phyloP scores from a whole-genome alignment of 2,329 filamentous ascomycete species.

The Blastomyces silverae region DNA sequence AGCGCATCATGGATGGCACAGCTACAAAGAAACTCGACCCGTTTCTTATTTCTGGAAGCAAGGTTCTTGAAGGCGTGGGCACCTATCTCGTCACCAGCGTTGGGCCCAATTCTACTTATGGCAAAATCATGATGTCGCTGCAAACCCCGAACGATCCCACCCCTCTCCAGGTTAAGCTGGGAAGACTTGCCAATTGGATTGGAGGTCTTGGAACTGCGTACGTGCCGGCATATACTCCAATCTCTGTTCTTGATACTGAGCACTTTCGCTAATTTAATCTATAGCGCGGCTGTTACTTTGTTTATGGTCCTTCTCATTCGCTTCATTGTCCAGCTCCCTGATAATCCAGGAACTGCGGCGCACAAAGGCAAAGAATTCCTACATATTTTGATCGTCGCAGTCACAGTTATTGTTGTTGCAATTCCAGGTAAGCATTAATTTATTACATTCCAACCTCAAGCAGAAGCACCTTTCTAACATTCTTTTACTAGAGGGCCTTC shows the following conservation, averaged over 20 bases:
- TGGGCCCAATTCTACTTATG: constrained; percentile 66
- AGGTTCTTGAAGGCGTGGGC: constrained; percentile 69
- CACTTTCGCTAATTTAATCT: constrained; percentile 17
- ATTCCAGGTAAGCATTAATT: constrained; percentile 48
- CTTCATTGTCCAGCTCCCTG: constrained; percentile 64
- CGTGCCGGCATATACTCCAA: constrained; percentile 11
- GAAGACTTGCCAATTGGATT: constrained; percentile 68
- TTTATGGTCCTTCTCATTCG: constrained; percentile 83
- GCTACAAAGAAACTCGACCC: constrained; percentile 55
- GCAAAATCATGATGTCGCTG: constrained; percentile 66
- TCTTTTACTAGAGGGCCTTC: constrained; percentile 56
- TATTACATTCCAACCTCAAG: neutral
- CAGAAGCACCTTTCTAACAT: neutral
- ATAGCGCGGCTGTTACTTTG: constrained; percentile 60
- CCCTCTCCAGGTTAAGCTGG: constrained; percentile 68
- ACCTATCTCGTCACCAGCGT: constrained; percentile 69
- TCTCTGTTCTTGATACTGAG: neutral
- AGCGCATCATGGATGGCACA: constrained; percentile 48
- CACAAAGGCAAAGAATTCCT: constrained; percentile 72
- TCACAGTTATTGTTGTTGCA: constrained; percentile 73
- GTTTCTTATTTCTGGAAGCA: constrained; percentile 73
- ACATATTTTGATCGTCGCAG: constrained; percentile 68
- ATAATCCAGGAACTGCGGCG: constrained; percentile 51
- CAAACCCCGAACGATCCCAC: constrained; percentile 69
- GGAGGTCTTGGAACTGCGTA: constrained; percentile 65